These are phyloP conservation scores for Musa balbisiana DNA, from an alignment of 202 grass and related monocot species.

Conservation along the genomic window DNA sequence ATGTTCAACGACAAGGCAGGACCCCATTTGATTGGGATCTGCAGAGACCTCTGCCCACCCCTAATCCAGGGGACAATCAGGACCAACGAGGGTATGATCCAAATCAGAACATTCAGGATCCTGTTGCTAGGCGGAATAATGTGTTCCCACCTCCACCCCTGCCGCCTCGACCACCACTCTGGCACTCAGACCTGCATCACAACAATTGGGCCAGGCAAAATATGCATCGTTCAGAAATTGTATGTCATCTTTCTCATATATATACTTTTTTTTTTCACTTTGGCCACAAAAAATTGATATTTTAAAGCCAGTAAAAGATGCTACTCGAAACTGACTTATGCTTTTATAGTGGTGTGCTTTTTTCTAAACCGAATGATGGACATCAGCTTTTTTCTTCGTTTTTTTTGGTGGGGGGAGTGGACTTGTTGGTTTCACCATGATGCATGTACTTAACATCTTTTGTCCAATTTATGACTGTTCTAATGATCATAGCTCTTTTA, in stretches of 20 bases:
- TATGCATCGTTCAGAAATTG: conserved; percentile 46
- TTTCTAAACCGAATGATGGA: too few relatives aligned
- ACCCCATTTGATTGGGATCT: conserved; percentile 56
- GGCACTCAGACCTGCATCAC: conserved; percentile 55
- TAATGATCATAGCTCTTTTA: too few relatives aligned
- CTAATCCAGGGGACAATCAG: conserved; percentile 43
- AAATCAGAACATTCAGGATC: conserved; percentile 41
- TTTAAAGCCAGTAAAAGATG: too few relatives aligned
- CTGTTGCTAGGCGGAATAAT: conserved; percentile 44
- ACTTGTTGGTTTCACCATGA: too few relatives aligned
- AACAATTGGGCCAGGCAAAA: conserved; percentile 57
- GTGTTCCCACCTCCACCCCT: conserved; percentile 74
- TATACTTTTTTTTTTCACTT: conserved; percentile 5
- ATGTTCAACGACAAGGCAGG: conserved; percentile 58
- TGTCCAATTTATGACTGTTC: too few relatives aligned
- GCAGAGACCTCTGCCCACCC: conserved; percentile 25
- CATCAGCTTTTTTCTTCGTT: too few relatives aligned
- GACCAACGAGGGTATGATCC: conserved; percentile 50
- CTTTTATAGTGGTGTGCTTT: too few relatives aligned
- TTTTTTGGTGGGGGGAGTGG: too few relatives aligned
- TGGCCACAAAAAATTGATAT: too few relatives aligned
- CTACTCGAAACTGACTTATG: too few relatives aligned
- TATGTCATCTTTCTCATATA: conserved; percentile 29
- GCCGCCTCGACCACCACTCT: conserved; percentile 64
- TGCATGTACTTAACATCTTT: too few relatives aligned